phyloP scores from a whole-genome alignment of 169 alveolate species.

The Eimeria acervulina region DNA sequence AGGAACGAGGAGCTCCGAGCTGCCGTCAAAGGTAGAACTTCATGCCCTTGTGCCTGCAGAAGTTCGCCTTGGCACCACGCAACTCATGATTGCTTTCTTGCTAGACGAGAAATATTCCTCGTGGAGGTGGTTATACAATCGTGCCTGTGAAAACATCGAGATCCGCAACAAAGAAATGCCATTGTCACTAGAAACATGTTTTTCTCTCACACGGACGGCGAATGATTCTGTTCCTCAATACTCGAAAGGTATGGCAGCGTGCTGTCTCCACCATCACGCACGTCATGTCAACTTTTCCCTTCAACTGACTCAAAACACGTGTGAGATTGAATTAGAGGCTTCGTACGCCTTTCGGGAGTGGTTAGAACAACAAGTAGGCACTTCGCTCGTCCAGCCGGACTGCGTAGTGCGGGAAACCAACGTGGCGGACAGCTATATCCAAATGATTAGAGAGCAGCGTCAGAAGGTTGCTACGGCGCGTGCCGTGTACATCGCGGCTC shows the following conservation, averaged over 20 bases:
- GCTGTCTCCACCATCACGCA: conserved; percentile 12
- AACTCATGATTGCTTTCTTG: conserved; percentile 19
- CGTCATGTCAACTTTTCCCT: neutral
- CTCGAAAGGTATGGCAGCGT: conserved; percentile 50
- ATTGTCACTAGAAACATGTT: neutral
- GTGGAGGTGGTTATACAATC: neutral
- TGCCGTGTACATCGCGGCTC: conserved; percentile 6
- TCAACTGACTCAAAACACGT: conserved; percentile 23
- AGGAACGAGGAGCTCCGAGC: conserved; percentile 38
- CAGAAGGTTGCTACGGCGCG: conserved; percentile 1
- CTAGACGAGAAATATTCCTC: neutral
- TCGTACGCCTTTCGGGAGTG: conserved; percentile 46
- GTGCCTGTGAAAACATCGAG: conserved; percentile 21
- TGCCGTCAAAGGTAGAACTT: conserved; percentile 6
- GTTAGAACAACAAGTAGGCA: conserved; percentile 4
- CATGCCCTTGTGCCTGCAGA: conserved; percentile 40
- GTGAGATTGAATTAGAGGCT: conserved; percentile 44
- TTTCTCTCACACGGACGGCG: neutral
- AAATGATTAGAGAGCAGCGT: neutral
- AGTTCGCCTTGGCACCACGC: conserved; percentile 42
- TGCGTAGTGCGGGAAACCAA: conserved; percentile 25
- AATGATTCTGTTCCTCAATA: neutral
- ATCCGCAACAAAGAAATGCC: conserved; percentile 38
- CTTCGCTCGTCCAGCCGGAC: neutral
- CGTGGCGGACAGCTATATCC: neutral